Evolutionary conservation across 2,329 filamentous ascomycete species (phyloP).

Genomic region (Alternaria sp.): DNA sequence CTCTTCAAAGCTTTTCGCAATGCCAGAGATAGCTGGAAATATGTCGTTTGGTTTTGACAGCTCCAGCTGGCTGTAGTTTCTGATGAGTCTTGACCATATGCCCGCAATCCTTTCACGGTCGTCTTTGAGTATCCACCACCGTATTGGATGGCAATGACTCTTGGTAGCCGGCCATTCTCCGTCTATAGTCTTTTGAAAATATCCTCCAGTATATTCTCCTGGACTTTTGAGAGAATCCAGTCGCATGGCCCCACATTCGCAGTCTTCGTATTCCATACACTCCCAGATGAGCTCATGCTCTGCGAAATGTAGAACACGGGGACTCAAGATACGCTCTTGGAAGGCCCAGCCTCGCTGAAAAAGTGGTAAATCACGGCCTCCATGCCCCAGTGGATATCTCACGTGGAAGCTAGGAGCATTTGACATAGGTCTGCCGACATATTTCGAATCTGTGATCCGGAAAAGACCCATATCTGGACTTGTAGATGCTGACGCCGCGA

Average conservation of each 20-base stretch:
- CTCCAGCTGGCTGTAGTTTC: neutral
- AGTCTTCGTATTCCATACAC: constrained; percentile 16
- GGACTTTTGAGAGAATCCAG: too few species aligned
- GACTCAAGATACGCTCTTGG: constrained; percentile 18
- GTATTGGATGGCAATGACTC: neutral
- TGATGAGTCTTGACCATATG: neutral
- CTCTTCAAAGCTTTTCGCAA: neutral
- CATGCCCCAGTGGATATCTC: neutral
- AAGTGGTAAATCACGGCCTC: neutral
- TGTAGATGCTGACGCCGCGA: neutral
- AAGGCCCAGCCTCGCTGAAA: constrained; percentile 16
- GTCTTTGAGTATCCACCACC: neutral
- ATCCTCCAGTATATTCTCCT: too few species aligned
- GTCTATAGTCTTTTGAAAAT: too few species aligned
- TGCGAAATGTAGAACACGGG: constrained; percentile 16
- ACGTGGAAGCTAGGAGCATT: neutral
- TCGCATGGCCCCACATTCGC: neutral
- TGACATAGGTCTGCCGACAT: neutral
- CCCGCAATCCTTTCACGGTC: neutral
- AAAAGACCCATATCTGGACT: neutral
- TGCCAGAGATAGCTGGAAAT: neutral
- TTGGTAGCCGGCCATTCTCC: neutral
- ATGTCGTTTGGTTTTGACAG: neutral
- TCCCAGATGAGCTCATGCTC: constrained; percentile 15
- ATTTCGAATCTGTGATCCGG: neutral